Evolutionary conservation across 352 stramenopile species (phyloP).

Genomic region (Pythium apleroticum): DNA sequence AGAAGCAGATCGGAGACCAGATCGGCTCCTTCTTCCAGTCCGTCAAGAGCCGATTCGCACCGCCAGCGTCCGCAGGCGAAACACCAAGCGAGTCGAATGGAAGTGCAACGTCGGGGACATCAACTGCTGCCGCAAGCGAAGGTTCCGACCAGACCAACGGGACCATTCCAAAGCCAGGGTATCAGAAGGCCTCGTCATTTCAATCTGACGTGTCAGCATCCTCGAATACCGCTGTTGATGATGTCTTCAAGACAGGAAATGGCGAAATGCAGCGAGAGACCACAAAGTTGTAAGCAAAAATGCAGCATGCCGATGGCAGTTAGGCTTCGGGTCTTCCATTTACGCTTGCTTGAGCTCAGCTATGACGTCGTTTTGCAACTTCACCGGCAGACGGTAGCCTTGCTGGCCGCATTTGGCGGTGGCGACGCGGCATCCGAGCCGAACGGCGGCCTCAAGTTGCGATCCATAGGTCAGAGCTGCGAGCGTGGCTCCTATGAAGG

Average conservation of each 20-base stretch:
- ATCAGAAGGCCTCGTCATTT: neutral
- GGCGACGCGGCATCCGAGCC: slow-evolving; percentile 49
- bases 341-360: neutral
- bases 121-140: neutral
- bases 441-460: slow-evolving; percentile 37
- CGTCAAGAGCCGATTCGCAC: slow-evolving; percentile 11
- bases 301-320: neutral
- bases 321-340: too few relatives aligned
- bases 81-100: neutral
- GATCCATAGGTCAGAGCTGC: slow-evolving; percentile 38
- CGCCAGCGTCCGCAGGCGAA: neutral
- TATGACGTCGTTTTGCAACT: slow-evolving; percentile 28
- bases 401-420: slow-evolving; percentile 59
- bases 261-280: neutral
- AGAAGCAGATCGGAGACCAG: slow-evolving; percentile 28
- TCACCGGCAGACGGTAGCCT: slow-evolving; percentile 35
- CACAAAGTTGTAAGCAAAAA: neutral
- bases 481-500: slow-evolving; percentile 68
- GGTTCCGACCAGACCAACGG: too few relatives aligned
- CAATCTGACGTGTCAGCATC: neutral
- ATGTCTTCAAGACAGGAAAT: neutral
- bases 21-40: slow-evolving; percentile 31
- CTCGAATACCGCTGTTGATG: neutral
- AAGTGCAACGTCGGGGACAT: neutral
- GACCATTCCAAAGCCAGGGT: neutral